A percentile compares a stretch with the other conserved stretches of the same genome.
phyloP scores from a whole-genome alignment of 495 filamentous ascomycete genomes.

The Penicillium odoratum region DNA sequence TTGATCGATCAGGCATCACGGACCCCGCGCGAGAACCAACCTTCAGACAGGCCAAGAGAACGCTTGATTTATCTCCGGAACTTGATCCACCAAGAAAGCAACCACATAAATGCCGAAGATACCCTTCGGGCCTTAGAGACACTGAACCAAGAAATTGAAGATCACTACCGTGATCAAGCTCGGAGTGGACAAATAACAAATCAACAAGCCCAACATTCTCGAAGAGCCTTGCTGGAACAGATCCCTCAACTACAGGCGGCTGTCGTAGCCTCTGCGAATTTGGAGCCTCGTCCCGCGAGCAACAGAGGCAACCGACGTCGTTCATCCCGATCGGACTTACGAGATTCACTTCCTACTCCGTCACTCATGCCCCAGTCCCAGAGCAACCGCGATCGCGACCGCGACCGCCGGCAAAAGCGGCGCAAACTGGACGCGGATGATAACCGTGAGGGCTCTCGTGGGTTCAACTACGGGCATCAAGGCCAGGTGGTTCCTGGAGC shows the following conservation, averaged over 20 bases:
- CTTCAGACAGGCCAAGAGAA: constrained; percentile 18
- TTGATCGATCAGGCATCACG: background rate
- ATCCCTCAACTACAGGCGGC: background rate
- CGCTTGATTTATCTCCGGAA: constrained; percentile 42
- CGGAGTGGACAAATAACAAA: background rate
- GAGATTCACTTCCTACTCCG: constrained; percentile 42
- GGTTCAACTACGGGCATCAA: constrained; percentile 74
- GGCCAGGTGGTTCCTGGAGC: constrained; percentile 80
- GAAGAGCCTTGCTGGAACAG: constrained; percentile 1
- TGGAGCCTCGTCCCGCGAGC: constrained; percentile 6
- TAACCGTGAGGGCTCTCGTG: constrained; percentile 48
- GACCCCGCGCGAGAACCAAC: constrained; percentile 12
- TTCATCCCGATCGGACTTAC: constrained; percentile 10
- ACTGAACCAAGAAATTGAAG: constrained; percentile 40
- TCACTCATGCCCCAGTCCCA: constrained; percentile 36
- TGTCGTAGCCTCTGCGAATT: constrained; percentile 4
- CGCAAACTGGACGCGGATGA: constrained; percentile 71
- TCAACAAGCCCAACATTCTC: constrained; percentile 15
- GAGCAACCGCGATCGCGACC: constrained; percentile 15
- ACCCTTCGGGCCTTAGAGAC: constrained; percentile 40
- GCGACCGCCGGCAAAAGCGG: constrained; percentile 56
- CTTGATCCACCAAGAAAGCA: constrained; percentile 39
- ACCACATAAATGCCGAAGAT: constrained; percentile 40
- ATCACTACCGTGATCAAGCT: constrained; percentile 24
- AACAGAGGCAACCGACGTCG: constrained; percentile 16